Conservation (phyloP, 225 moss, liverwort and hornwort species). For the Bryum argenteum region DNA sequence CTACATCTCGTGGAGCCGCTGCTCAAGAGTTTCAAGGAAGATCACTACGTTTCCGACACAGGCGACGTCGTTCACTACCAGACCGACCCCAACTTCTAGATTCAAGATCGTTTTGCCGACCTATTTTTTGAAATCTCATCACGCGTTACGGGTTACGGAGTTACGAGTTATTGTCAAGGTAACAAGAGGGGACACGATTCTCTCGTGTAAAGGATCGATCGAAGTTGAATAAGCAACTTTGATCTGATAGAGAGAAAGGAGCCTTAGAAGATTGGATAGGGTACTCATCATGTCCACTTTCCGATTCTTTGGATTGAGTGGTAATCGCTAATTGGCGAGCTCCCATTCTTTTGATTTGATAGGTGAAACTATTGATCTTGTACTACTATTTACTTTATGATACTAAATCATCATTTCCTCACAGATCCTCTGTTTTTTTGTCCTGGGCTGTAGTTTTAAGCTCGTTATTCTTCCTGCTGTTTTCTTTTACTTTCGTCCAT, state of each 20-base stretch:
- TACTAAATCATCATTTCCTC: background rate
- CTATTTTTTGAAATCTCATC: background rate
- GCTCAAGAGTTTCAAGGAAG: conserved; percentile 63
- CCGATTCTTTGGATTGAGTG: conserved; percentile 38
- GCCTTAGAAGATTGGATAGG: conserved; percentile 11
- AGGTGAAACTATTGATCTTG: conserved; percentile 39
- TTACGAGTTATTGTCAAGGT: no score
- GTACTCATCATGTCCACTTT: conserved; percentile 1
- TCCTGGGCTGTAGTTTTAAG: background rate
- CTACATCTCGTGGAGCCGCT: conserved; percentile 63
- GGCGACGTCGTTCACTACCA: conserved; percentile 76
- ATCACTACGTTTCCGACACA: conserved; percentile 72
- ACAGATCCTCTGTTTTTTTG: background rate
- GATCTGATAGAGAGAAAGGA: conserved; percentile 9
- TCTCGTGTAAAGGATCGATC: no score
- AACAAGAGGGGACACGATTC: no score
- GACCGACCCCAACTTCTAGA: conserved; percentile 40
- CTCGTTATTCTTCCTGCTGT: no score
- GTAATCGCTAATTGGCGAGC: conserved; percentile 36
- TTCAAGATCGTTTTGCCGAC: background rate
- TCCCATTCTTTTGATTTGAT: conserved; percentile 37
- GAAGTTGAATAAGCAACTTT: no score
- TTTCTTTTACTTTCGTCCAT: no score
- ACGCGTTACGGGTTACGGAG: no score
- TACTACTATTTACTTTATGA: conserved; percentile 24